Base-by-base conservation (phyloP, 2,329 filamentous ascomycete species). In the Pseudogymnoascus sp. region DNA sequence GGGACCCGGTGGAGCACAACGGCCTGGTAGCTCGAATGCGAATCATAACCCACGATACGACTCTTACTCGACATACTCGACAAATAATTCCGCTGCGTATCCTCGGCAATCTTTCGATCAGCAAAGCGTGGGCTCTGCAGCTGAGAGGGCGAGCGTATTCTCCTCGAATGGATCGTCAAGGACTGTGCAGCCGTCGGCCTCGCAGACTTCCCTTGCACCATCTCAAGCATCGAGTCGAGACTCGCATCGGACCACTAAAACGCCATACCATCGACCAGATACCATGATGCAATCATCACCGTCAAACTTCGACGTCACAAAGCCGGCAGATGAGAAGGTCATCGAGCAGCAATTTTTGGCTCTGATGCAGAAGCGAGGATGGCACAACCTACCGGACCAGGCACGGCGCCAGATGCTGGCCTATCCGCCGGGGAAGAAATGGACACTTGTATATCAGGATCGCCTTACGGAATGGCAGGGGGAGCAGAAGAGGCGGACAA, bases 321-420 rank as follows among this genome's bases (percentile, higher is more conserved):
- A 89, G 70, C 92, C 92, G 14, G 83, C 87, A 62, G 90, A 96
- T 74, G 92, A 96, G 73, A 85, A 87, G 65, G 79, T 96, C 13
- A 90, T 97, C 54, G 92, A 98, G 74, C 87, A 93, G 73, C 90
- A 96, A 80, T 98, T 98, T 73, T 81, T 93, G 72, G 88, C 92
- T 62, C 80, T 99, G 68, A 98, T 99, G 95, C 90, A 96, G 73
- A 97, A 97, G 78, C 86, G 95, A 78, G 95, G 93, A 68, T 98
- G 93, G 91, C 95, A 96, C 78, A 96, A 96, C 76, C 80, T 99
- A 68, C 95, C 95, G 4, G 95, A 99, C 73, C 92, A 96, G 78
- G 95, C 95, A 31, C 86, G 90, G 70, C 84, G 93, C 67, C 95
- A 98, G 79, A 98, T 99, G 93, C 85, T 95, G 77, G 92, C 92